Evolutionary conservation across 108 stramenopile species (phyloP).

Genomic region (Ochromonas danica): DNA sequence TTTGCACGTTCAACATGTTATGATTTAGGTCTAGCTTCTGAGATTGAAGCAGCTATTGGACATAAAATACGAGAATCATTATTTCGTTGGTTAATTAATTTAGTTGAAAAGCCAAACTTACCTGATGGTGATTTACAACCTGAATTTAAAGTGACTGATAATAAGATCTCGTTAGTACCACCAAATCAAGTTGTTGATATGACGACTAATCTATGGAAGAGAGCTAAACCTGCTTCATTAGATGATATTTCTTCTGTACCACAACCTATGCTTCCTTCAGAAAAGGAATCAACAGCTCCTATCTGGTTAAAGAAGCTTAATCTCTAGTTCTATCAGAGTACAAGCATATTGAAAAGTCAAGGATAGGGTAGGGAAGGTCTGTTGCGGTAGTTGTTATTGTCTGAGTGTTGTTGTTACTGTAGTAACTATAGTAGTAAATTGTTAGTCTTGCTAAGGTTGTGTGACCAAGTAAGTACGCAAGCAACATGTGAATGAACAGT

Average conservation of each 20-base stretch:
- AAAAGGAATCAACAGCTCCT: background rate
- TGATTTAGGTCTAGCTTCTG: background rate
- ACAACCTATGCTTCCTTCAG: background rate
- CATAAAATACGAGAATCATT: background rate
- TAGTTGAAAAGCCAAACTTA: background rate
- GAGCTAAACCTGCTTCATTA: background rate
- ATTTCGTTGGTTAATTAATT: background rate
- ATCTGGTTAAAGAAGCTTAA: too few relatives aligned
- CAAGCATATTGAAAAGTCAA: too few relatives aligned
- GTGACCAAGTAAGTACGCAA: too few relatives aligned
- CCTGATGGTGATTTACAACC: background rate
- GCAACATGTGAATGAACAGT: too few relatives aligned
- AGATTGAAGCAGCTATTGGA: background rate
- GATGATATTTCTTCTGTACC: background rate
- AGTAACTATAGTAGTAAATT: too few relatives aligned
- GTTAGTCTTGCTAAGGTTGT: too few relatives aligned
- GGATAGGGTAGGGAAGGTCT: too few relatives aligned
- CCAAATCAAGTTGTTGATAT: background rate
- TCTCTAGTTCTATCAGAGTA: too few relatives aligned
- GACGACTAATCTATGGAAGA: background rate
- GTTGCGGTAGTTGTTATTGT: too few relatives aligned
- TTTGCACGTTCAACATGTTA: background rate
- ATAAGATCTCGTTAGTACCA: background rate
- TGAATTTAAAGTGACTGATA: background rate
- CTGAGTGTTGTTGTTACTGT: too few relatives aligned